Evolutionary conservation across 75 land plant genomes (phyloP).

Genomic region (Cupressus sempervirens): DNA sequence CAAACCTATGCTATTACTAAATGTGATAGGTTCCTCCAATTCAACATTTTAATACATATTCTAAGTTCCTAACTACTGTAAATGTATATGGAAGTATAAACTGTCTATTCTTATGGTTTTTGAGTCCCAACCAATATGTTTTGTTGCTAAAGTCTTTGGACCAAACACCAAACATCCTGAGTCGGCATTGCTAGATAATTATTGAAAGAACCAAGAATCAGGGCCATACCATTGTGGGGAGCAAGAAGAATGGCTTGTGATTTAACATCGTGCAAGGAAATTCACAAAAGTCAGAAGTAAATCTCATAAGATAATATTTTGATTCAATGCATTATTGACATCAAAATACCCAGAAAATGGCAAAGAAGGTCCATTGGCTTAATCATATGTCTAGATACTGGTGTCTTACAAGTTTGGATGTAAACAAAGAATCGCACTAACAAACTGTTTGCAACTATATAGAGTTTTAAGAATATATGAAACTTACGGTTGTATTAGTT

Average conservation of each 20-base stretch:
- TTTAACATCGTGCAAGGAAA: not conserved
- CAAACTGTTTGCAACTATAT: constrained; percentile 1
- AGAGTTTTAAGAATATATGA: no score
- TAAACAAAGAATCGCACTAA: not conserved
- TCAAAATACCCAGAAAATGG: not conserved
- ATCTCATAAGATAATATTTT: not conserved
- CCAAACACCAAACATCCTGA: not conserved
- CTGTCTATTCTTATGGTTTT: not conserved
- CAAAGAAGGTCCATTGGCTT: not conserved
- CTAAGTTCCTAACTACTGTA: not conserved
- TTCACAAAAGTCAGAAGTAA: not conserved
- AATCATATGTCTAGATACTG: not conserved
- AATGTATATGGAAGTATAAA: not conserved
- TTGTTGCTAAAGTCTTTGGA: not conserved
- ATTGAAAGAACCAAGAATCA: not conserved
- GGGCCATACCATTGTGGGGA: not conserved
- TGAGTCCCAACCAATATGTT: not conserved
- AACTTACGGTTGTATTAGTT: constrained; percentile 29
- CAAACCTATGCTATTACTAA: not conserved
- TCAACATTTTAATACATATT: not conserved
- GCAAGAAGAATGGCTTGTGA: not conserved
- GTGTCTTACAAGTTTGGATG: not conserved
- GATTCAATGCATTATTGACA: not conserved
- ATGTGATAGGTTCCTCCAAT: not conserved
- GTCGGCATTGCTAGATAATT: not conserved